Evolutionary conservation across 2,329 filamentous ascomycete species (phyloP).

Genomic region (Colletotrichum sp.): DNA sequence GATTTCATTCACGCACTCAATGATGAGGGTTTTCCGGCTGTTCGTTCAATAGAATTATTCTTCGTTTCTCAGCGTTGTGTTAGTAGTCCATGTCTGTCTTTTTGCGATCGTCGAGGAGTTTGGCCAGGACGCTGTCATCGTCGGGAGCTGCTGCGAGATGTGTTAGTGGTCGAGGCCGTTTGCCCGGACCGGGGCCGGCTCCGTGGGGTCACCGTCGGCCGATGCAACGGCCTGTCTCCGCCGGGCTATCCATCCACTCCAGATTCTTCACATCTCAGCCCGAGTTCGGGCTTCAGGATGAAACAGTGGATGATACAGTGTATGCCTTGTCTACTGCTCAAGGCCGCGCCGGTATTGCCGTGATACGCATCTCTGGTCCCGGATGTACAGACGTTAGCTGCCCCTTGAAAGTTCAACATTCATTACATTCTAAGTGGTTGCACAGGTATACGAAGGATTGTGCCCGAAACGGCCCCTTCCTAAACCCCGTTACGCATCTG

Average conservation of each 20-base stretch:
- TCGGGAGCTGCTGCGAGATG: neutral
- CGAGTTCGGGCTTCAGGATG: conserved; percentile 28
- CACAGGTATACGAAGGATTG: conserved; percentile 54
- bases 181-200: neutral
- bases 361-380: conserved; percentile 85
- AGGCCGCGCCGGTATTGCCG: conserved; percentile 87
- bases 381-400: conserved; percentile 68
- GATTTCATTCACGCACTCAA: neutral
- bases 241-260: neutral
- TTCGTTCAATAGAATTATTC: neutral
- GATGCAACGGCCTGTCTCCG: neutral
- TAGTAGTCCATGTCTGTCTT: neutral
- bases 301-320: conserved; percentile 84
- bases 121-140: neutral
- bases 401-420: neutral
- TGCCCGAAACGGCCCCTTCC: conserved; percentile 52
- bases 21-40: neutral
- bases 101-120: neutral
- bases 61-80: neutral
- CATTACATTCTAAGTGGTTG: neutral
- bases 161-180: conserved; percentile 1
- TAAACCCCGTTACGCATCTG: conserved; percentile 64
- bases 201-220: neutral
- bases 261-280: neutral
- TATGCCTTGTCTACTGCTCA: conserved; percentile 90